phyloP scores from a whole-genome alignment of 2,329 filamentous ascomycete genomes.

The Aspergillus fischeri region DNA sequence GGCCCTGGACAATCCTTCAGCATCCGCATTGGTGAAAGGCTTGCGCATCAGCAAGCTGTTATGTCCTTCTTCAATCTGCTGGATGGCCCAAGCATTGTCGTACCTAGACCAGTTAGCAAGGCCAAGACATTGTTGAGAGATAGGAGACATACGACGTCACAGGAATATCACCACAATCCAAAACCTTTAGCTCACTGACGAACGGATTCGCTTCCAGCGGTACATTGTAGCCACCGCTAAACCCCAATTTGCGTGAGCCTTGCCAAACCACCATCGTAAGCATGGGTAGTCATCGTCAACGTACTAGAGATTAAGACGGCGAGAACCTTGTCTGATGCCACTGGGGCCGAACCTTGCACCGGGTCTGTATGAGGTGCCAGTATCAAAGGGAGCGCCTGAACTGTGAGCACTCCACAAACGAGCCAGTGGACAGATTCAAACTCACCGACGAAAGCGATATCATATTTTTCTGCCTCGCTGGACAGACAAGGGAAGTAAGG shows the following conservation, averaged over 20 bases:
- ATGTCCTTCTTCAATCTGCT: slow-evolving; percentile 83
- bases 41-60: slow-evolving; percentile 67
- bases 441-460: slow-evolving; percentile 79
- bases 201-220: slow-evolving; percentile 76
- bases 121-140: background rate
- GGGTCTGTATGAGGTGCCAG: slow-evolving; percentile 78
- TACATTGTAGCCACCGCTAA: slow-evolving; percentile 82
- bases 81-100: slow-evolving; percentile 75
- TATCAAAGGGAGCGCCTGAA: slow-evolving; percentile 75
- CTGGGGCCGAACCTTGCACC: slow-evolving; percentile 81
- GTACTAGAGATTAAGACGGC: slow-evolving; percentile 82
- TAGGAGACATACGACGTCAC: slow-evolving; percentile 66
- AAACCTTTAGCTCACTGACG: slow-evolving; percentile 71
- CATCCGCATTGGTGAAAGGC: slow-evolving; percentile 65
- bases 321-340: slow-evolving; percentile 80
- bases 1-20: slow-evolving; percentile 64
- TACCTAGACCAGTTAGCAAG: slow-evolving; percentile 50
- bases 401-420: background rate
- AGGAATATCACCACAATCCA: slow-evolving; percentile 81
- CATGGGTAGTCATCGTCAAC: slow-evolving; percentile 32
- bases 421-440: background rate
- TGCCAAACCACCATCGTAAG: slow-evolving; percentile 17
- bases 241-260: slow-evolving; percentile 47
- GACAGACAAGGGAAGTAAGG: slow-evolving; percentile 73
- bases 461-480: slow-evolving; percentile 67